Evolutionary conservation across 768 basidiomycete species (phyloP), one percentile per base, ranked within the genome.

Genomic region (Phylloporus rhodoxanthus): DNA sequence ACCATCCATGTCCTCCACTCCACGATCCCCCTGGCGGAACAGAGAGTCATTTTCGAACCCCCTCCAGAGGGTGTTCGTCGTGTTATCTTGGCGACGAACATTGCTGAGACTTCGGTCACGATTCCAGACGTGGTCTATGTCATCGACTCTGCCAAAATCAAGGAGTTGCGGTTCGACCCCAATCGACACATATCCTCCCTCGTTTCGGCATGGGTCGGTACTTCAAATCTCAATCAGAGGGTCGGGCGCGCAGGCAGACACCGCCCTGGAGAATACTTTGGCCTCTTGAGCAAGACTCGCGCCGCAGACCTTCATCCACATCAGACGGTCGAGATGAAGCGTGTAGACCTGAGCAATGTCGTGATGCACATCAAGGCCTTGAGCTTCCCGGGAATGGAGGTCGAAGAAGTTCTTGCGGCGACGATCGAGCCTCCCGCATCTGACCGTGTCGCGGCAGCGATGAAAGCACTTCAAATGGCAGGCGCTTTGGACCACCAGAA

Each of bases 351-450:
- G 57, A 88, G 82, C 59, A 91, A 92, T 61, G 85, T 94, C 41
- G 91, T 95, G 14, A 97, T 97, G 93, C 93, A 93, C 63, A 81
- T 97, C 66, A 96, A 95, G 61, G 92, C 92, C 8, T 77, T 96
- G 30, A 84, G 91, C 64, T 86, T 96, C 64, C 88, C 90, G 6
- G 82, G 80, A 38, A 82, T 92, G 82, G 70, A 80, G 25, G 88
- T 91, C 6, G 87, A 94, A 60, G 86, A 94, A 52, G 91, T 96
- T 19, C 75, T 97, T 30, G 81, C 80, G 1, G 82, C 80, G 10
- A 77, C 85, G 11, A 96, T 96, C 47, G 93, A 97, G 64, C 87
- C 94, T 14, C 94, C 94, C n/a, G 81, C 79, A 30, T 68, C 78
- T 1, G 77, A 78, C 30, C 85, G 90, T 19, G 84, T 97, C 29